Evolutionary conservation across 164 flowering plant genomes (phyloP).

Genomic region (Vitis cinerea): DNA sequence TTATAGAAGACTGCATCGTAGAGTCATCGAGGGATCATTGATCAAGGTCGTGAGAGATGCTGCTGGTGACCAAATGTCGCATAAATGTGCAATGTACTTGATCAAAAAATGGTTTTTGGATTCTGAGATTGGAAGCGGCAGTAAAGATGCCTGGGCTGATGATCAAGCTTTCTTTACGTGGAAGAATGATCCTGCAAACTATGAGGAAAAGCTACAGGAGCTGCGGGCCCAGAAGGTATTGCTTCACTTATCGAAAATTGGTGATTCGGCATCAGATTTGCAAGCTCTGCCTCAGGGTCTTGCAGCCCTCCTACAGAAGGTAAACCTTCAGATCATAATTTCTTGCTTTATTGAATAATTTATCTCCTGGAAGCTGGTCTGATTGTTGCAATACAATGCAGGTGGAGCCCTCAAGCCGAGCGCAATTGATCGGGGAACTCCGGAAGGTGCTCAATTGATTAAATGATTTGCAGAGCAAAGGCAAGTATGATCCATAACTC

Average conservation of each 20-base stretch:
- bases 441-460: constrained; percentile 36
- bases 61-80: constrained; percentile 70
- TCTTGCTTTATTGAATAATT: neutral
- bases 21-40: constrained; percentile 70
- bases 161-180: constrained; percentile 79
- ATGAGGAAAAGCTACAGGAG: constrained; percentile 63
- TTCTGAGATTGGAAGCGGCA: constrained; percentile 37
- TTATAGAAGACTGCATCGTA: constrained; percentile 70
- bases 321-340: constrained; percentile 20
- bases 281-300: constrained; percentile 84
- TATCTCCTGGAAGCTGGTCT: neutral
- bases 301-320: constrained; percentile 81
- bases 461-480: neutral
- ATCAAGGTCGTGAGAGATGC: constrained; percentile 63
- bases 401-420: constrained; percentile 49
- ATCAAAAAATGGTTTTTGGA: constrained; percentile 72
- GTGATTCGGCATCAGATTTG: constrained; percentile 68
- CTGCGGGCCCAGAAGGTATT: constrained; percentile 72
- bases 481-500: constrained; percentile 3
- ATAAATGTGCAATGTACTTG: constrained; percentile 59
- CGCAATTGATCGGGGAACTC: constrained; percentile 34
- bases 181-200: constrained; percentile 68
- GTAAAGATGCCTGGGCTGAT: constrained; percentile 63
- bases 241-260: constrained; percentile 64
- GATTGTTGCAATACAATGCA: constrained; percentile 27